These are phyloP conservation scores for Cucumis hystrix DNA, from an alignment of 306 rosid genomes.

Conservation along the genomic window DNA sequence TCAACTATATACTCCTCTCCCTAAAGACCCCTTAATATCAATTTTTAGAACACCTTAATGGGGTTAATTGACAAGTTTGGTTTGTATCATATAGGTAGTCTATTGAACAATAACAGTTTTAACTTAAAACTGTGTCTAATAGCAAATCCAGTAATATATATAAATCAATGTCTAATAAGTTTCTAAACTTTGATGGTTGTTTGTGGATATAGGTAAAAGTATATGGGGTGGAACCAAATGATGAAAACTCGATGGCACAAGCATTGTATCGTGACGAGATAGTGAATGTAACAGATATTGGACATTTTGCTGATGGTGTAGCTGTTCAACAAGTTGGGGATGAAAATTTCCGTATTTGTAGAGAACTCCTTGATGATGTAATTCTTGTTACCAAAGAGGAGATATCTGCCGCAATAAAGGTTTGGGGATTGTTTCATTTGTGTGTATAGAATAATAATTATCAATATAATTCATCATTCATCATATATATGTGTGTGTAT, in stretches of 20 bases:
- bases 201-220: conserved; percentile 26
- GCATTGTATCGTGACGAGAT: conserved; percentile 70
- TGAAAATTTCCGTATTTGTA: conserved; percentile 75
- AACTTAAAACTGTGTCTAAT: no score
- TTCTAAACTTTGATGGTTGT: no score
- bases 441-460: background rate
- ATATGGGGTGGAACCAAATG: conserved; percentile 82
- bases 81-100: no score
- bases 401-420: conserved; percentile 87
- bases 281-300: conserved; percentile 39
- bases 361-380: conserved; percentile 67
- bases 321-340: conserved; percentile 90
- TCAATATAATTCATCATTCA: no score
- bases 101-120: no score
- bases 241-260: conserved; percentile 84
- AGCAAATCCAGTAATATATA: no score
- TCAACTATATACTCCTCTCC: no score
- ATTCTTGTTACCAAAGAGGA: conserved; percentile 79
- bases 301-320: conserved; percentile 92
- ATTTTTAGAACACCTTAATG: no score
- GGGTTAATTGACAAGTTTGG: no score
- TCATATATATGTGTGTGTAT: no score
- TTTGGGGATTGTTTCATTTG: background rate
- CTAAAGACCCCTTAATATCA: no score
- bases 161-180: no score